Conservation (phyloP, 1,284 basidiomycete species). For the Coriolopsis trogii region DNA sequence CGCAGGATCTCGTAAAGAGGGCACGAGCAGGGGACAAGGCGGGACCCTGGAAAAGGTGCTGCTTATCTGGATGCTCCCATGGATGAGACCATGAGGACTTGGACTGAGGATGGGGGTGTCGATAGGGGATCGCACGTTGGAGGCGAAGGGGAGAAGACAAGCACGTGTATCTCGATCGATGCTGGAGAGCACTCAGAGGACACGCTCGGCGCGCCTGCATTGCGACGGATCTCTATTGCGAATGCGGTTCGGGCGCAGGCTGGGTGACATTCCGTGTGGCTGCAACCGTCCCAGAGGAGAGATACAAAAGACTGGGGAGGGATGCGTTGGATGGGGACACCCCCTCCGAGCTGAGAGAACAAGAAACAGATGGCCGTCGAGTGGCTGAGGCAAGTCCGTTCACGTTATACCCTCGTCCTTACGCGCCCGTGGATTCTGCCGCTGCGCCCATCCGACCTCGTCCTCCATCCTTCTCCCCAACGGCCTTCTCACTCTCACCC, state of each 20-base stretch:
- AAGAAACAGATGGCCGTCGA: slow-evolving; percentile 9
- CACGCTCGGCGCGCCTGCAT: too few species aligned
- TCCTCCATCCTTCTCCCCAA: slow-evolving; percentile 18
- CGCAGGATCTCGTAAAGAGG: background rate
- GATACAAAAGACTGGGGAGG: slow-evolving; percentile 9
- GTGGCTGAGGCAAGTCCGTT: slow-evolving; percentile 15
- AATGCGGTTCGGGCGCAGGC: too few species aligned
- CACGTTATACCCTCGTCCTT: too few species aligned
- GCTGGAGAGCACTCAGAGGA: background rate
- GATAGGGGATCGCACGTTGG: slow-evolving; percentile 24
- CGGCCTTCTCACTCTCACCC: slow-evolving; percentile 13
- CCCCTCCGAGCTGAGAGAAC: background rate
- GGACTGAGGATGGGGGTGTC: background rate
- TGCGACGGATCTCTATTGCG: too few species aligned
- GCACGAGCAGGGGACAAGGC: background rate
- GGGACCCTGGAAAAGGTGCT: slow-evolving; percentile 7
- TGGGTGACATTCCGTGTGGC: too few species aligned
- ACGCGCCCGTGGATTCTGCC: slow-evolving; percentile 7
- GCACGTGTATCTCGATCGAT: slow-evolving; percentile 22
- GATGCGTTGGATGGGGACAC: background rate
- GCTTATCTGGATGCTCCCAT: slow-evolving; percentile 7
- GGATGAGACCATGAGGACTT: background rate
- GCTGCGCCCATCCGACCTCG: slow-evolving; percentile 14
- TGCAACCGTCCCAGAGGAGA: background rate
- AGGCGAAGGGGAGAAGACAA: slow-evolving; percentile 5